Base-by-base conservation (phyloP, 2,329 filamentous ascomycete genomes). In the Pseudopithomyces chartarum region DNA sequence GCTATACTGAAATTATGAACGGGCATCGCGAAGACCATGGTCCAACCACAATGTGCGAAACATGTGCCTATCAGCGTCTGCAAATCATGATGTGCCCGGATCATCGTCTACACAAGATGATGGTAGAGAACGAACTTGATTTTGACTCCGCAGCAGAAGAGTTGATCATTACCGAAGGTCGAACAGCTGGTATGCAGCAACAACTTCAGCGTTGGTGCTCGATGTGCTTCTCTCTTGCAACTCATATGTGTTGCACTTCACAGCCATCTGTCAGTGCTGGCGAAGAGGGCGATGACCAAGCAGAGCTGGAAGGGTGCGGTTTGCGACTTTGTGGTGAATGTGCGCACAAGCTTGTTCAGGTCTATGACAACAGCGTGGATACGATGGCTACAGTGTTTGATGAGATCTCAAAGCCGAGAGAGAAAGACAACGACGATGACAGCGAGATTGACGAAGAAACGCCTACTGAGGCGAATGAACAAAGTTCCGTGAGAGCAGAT, bases 1-100 rank as follows among this genome's bases (percentile, higher is more conserved):
- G 73, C 3, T 77, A 73, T 45, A 69, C 71, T 1, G 79, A 82
- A 45, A 48, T 80, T 0, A 58, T 45, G 1, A 73, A 70, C 19
- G 79, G 79, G 1, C 75, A 81, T 56, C 58, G 61, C 6, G 64
- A 65, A 17, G 23, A 34, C 2, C 10, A 34, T 15, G 22, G 6
- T 8, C 6, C 46, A 2, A 73, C 69, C 4, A 55, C 6, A 0
- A 73, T 75, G 70, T 75, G 73, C 36, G 11, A 48, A 0, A 15
- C 23, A 0, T 75, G 73, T 56, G 62, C 58, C 0, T 54, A 59
- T 2, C 15, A n/a, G 2, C 52, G 73, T 13, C 13, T 63, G 2
- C 71, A 74, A 33, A 65, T 71, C 15, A 52, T 67, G 0, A 2
- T 20, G 2, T 75, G 72, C 39, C n/a, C 29, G 0, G 20, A 17